Evolutionary conservation across 1,284 basidiomycete genomes (phyloP).

Genomic region (Cryptococcus wingfieldii): DNA sequence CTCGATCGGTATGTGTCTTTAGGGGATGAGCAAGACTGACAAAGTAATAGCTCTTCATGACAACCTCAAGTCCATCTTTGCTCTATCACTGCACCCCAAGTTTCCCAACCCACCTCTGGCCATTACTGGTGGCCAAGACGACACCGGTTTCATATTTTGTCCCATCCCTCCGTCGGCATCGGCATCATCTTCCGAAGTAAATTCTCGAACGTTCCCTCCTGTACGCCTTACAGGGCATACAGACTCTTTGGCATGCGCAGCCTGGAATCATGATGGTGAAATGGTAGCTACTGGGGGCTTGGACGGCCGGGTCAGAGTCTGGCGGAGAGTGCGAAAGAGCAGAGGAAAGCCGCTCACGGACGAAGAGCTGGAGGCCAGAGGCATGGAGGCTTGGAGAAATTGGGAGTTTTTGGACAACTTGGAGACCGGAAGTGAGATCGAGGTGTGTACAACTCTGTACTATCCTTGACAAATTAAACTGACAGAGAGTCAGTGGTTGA

Average conservation of each 20-base stretch:
- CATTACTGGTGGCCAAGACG: constrained; percentile 90
- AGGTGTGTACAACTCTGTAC: constrained; percentile 56
- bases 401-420: constrained; percentile 93
- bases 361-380: constrained; percentile 37
- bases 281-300: constrained; percentile 92
- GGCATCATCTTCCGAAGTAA: constrained; percentile 14
- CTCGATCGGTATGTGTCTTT: constrained; percentile 15
- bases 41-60: constrained; percentile 31
- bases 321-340: constrained; percentile 61
- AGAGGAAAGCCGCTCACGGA: constrained; percentile 1
- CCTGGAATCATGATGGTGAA: constrained; percentile 82
- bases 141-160: constrained; percentile 79
- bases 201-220: constrained; percentile 62
- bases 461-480: neutral
- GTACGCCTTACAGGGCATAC: constrained; percentile 83
- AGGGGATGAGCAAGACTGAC: neutral
- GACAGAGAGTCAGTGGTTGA: constrained; percentile 68
- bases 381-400: constrained; percentile 61
- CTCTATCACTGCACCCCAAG: constrained; percentile 66
- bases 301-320: constrained; percentile 89
- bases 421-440: constrained; percentile 90
- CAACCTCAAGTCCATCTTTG: constrained; percentile 66
- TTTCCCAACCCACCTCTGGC: constrained; percentile 74
- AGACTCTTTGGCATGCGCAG: constrained; percentile 78
- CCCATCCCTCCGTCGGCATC: constrained; percentile 20